phyloP scores from a whole-genome alignment of 164 flowering plant genomes.

The Nymphaea colorata region DNA sequence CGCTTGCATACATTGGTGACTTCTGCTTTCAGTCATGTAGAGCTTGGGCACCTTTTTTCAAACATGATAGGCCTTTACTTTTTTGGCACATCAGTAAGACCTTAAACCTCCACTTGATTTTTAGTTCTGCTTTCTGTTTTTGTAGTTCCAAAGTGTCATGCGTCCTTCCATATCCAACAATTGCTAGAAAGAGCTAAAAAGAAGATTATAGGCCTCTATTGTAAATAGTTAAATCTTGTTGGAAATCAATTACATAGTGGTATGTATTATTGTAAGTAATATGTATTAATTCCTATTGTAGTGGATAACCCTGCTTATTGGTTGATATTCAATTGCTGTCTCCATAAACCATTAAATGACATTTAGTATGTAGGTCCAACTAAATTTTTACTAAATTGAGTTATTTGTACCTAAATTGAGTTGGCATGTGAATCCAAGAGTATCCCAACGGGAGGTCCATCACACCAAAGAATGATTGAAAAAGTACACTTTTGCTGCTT shows the following conservation, averaged over 20 bases:
- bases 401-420: too few relatives aligned
- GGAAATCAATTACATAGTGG: neutral
- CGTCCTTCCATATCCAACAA: neutral
- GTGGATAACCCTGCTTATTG: neutral
- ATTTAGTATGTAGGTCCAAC: too few relatives aligned
- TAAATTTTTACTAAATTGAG: too few relatives aligned
- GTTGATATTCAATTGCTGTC: too few relatives aligned
- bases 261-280: neutral
- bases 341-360: too few relatives aligned
- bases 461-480: too few relatives aligned
- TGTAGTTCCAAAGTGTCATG: neutral
- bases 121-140: neutral
- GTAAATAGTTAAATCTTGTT: neutral
- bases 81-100: constrained; percentile 60
- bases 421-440: too few relatives aligned
- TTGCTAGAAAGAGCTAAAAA: neutral
- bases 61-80: constrained; percentile 96
- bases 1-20: constrained; percentile 79
- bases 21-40: constrained; percentile 78
- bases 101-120: constrained; percentile 2
- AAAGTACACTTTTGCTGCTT: too few relatives aligned
- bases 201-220: neutral
- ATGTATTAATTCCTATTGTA: neutral
- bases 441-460: too few relatives aligned
- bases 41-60: constrained; percentile 41